Evolutionary conservation across 148 eudicot species (phyloP).

Genomic region (Rhododendron vialii): DNA sequence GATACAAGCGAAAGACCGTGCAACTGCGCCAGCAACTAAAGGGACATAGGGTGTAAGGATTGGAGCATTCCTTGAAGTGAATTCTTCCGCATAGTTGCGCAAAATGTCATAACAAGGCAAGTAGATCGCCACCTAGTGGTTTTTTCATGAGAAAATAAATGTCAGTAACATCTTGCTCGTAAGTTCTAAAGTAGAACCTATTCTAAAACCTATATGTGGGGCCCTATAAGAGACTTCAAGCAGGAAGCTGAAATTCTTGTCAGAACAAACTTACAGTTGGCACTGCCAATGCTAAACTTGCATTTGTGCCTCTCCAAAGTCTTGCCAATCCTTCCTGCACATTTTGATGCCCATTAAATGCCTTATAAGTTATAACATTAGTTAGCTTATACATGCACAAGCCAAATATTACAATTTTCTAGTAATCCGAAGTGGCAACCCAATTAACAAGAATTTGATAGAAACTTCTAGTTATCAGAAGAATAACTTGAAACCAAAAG

Average conservation of each 20-base stretch:
- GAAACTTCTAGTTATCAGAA: not conserved
- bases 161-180: not conserved
- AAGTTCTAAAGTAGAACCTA: not conserved
- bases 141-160: not conserved
- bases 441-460: not conserved
- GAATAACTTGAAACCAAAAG: not conserved
- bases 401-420: not conserved
- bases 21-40: slow-evolving; percentile 73
- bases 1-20: slow-evolving; percentile 78
- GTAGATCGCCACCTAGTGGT: slow-evolving; percentile 75
- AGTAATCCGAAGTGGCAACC: not conserved
- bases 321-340: slow-evolving; percentile 81
- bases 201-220: not conserved
- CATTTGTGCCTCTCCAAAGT: slow-evolving; percentile 96
- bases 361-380: slow-evolving; percentile 6
- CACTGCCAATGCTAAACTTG: slow-evolving; percentile 81
- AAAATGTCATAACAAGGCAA: slow-evolving; percentile 83
- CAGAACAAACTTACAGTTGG: slow-evolving; percentile 61
- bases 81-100: slow-evolving; percentile 54
- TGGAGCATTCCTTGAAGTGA: slow-evolving; percentile 41
- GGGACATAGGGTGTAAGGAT: slow-evolving; percentile 66
- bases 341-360: slow-evolving; percentile 27
- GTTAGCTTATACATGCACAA: not conserved
- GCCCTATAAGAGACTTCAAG: slow-evolving; percentile 4
- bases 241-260: not conserved